Conservation (phyloP, 495 filamentous ascomycete genomes). For the Thermothielavioides terrestris region DNA sequence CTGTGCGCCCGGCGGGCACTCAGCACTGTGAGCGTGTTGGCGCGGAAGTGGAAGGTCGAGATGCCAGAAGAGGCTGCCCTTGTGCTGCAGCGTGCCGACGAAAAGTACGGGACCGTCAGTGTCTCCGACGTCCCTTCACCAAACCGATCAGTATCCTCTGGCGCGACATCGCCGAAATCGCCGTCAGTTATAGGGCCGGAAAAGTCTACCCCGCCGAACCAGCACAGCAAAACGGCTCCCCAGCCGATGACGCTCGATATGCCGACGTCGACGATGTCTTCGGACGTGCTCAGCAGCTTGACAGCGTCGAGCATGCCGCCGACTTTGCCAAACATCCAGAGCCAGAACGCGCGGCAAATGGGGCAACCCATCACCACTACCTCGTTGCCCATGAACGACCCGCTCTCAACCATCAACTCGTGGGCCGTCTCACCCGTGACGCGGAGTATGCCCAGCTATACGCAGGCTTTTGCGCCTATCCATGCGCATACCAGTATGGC, state of each 20-base stretch:
- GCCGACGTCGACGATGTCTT: constrained; percentile 13
- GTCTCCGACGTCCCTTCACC: constrained; percentile 50
- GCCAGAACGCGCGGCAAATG: neutral
- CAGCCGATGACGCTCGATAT: constrained; percentile 18
- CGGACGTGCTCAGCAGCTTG: constrained; percentile 20
- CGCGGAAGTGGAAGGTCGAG: constrained; percentile 77
- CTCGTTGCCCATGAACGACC: constrained; percentile 21
- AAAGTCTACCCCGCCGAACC: constrained; percentile 20
- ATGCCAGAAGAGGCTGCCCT: constrained; percentile 73
- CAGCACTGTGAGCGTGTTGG: constrained; percentile 75
- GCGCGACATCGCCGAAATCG: constrained; percentile 20
- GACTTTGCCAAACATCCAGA: neutral
- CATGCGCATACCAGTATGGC: neutral
- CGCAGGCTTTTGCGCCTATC: constrained; percentile 5
- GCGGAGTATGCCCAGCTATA: constrained; percentile 14
- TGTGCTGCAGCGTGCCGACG: constrained; percentile 58
- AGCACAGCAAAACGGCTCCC: constrained; percentile 18
- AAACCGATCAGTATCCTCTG: constrained; percentile 15
- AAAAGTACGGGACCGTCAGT: constrained; percentile 46
- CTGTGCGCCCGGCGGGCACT: constrained; percentile 80
- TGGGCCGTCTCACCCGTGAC: constrained; percentile 20
- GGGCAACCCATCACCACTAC: constrained; percentile 10
- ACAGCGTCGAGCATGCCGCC: constrained; percentile 11
- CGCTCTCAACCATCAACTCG: constrained; percentile 13
- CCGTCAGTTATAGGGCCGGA: constrained; percentile 14